Percentiles rank a stretch among this genome's conserved stretches.
These are phyloP conservation scores for Amauroascus verrucosus DNA, from an alignment of 2,329 filamentous ascomycete genomes.

Conservation along the genomic window DNA sequence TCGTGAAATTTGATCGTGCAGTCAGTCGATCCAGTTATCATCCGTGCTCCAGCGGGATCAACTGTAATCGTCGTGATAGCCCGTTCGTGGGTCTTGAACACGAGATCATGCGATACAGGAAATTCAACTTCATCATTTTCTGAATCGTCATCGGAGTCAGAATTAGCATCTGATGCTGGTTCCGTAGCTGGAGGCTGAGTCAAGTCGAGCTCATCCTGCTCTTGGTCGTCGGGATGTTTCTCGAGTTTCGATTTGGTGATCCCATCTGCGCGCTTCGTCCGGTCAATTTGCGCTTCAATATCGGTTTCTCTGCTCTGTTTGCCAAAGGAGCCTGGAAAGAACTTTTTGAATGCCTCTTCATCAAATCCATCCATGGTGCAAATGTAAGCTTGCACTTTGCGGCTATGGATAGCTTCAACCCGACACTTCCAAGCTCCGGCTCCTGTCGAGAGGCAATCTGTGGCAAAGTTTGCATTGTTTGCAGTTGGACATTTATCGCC, in stretches of 20 bases:
- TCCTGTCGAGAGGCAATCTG: not conserved
- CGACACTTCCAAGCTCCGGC: not conserved
- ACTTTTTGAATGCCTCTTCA: slow-evolving; percentile 42
- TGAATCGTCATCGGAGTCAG: slow-evolving; percentile 51
- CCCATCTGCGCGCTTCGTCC: slow-evolving; percentile 51
- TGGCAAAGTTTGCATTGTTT: slow-evolving; percentile 13
- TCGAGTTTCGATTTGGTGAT: slow-evolving; percentile 16
- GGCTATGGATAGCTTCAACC: too few species aligned
- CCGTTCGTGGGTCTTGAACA: slow-evolving; percentile 84
- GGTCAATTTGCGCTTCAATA: slow-evolving; percentile 69
- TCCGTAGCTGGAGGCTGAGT: slow-evolving; percentile 17
- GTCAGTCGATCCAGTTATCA: slow-evolving; percentile 86
- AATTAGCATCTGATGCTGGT: slow-evolving; percentile 33
- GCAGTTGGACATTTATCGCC: too few species aligned
- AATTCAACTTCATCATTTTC: slow-evolving; percentile 74
- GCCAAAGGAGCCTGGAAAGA: slow-evolving; percentile 74
- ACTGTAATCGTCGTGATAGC: slow-evolving; percentile 74
- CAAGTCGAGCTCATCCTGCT: slow-evolving; percentile 18
- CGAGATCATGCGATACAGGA: slow-evolving; percentile 83
- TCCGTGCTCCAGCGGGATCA: slow-evolving; percentile 71
- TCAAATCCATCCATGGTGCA: slow-evolving; percentile 35
- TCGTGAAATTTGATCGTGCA: slow-evolving; percentile 89
- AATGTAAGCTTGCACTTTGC: not conserved
- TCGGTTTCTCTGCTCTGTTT: slow-evolving; percentile 66
- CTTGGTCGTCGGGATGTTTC: slow-evolving; percentile 20